phyloP scores from a whole-genome alignment of 768 basidiomycete genomes.

The Kwoniella mangroviensis region DNA sequence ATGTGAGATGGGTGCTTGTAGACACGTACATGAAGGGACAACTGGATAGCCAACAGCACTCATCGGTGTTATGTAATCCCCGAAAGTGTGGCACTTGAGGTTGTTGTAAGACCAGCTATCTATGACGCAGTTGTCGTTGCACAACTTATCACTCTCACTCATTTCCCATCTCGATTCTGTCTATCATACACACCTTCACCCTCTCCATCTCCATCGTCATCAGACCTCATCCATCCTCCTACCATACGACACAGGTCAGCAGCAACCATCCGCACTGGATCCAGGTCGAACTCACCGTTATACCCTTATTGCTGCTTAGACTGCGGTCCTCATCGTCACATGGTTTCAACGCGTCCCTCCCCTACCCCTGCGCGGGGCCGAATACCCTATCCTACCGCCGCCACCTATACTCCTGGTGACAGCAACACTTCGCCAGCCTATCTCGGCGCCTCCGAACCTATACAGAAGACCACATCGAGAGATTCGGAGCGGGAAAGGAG shows the following conservation, averaged over 20 bases:
- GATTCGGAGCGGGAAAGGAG: constrained; percentile 40
- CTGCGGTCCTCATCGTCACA: constrained; percentile 10
- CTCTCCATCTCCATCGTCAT: too few relatives aligned
- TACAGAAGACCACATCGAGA: constrained; percentile 29
- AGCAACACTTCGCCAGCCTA: constrained; percentile 37
- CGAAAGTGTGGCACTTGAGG: constrained; percentile 4
- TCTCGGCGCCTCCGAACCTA: constrained; percentile 31
- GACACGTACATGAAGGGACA: not conserved
- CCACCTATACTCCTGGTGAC: constrained; percentile 45
- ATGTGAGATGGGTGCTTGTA: constrained; percentile 3
- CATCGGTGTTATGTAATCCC: constrained; percentile 17
- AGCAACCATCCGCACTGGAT: too few relatives aligned
- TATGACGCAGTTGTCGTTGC: not conserved
- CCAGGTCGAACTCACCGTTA: not conserved
- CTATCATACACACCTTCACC: not conserved
- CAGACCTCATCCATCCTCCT: too few relatives aligned
- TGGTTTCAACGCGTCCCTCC: constrained; percentile 48
- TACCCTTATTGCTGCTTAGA: not conserved
- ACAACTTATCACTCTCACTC: not conserved
- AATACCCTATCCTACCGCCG: constrained; percentile 46
- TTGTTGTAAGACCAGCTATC: not conserved
- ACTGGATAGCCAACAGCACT: not conserved
- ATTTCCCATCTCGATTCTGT: not conserved
- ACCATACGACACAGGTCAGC: too few relatives aligned
- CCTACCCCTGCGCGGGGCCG: constrained; percentile 42